Evolutionary conservation across 164 flowering plant species (phyloP).

Genomic region (Tinospora cordifolia): DNA sequence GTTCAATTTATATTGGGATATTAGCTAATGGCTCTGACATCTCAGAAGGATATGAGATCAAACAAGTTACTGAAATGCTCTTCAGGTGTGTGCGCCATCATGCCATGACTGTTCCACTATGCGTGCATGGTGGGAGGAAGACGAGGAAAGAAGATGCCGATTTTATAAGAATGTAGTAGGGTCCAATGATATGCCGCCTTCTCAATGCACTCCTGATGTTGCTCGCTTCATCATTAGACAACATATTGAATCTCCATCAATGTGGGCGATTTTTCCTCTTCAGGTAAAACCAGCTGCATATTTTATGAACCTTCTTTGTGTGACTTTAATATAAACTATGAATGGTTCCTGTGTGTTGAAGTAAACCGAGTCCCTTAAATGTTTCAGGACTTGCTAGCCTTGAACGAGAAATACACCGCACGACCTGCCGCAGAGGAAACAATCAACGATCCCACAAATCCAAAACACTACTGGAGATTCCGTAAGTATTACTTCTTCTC

Average conservation of each 20-base stretch:
- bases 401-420: slow-evolving; percentile 75
- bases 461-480: slow-evolving; percentile 97
- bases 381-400: slow-evolving; percentile 70
- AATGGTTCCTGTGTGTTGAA: neutral
- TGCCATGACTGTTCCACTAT: slow-evolving; percentile 96
- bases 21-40: too few relatives aligned
- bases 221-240: slow-evolving; percentile 55
- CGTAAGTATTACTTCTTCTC: slow-evolving; percentile 40
- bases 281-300: slow-evolving; percentile 46
- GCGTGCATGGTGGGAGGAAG: slow-evolving; percentile 99
- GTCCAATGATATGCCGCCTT: slow-evolving; percentile 59
- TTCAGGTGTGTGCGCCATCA: slow-evolving; percentile 95
- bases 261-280: slow-evolving; percentile 99
- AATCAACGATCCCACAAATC: slow-evolving; percentile 93
- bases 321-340: neutral
- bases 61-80: neutral
- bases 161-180: slow-evolving; percentile 61
- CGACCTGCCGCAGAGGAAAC: slow-evolving; percentile 93
- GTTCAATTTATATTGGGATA: too few relatives aligned
- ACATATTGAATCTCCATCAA: slow-evolving; percentile 92
- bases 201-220: slow-evolving; percentile 68
- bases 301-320: neutral
- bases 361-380: slow-evolving; percentile 10
- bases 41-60: neutral
- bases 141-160: slow-evolving; percentile 73